A percentile compares a stretch with the other conserved stretches of the same genome.
Evolutionary conservation across 2,329 filamentous ascomycete genomes (phyloP).

Genomic region (Penicillium sp.): DNA sequence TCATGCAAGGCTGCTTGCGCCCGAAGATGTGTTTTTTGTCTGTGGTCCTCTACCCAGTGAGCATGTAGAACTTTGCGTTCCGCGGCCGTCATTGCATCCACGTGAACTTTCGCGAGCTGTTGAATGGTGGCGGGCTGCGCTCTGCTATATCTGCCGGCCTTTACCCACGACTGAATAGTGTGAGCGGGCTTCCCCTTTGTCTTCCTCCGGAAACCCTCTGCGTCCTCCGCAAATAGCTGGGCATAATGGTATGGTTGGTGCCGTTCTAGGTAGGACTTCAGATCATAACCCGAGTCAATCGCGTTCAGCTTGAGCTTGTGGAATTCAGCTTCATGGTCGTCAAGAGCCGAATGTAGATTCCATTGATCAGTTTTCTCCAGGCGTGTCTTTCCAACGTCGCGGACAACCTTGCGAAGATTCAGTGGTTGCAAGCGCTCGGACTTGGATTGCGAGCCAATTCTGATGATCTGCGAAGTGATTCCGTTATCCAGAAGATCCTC

Average conservation of each 20-base stretch:
- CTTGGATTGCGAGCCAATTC: conserved; percentile 65
- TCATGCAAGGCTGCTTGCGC: conserved; percentile 9
- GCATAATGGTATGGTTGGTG: not conserved
- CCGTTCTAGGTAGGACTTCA: not conserved
- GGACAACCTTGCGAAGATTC: conserved; percentile 52
- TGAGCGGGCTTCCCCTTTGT: not conserved
- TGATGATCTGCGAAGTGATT: conserved; percentile 55
- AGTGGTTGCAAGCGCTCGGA: conserved; percentile 56
- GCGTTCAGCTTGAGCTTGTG: not conserved
- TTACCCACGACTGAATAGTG: conserved; percentile 29
- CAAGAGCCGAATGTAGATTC: not conserved
- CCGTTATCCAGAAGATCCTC: conserved; percentile 58
- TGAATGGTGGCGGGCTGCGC: conserved; percentile 13
- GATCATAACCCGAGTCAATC: not conserved
- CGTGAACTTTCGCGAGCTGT: conserved; percentile 14
- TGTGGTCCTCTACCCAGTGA: conserved; percentile 34
- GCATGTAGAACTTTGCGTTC: conserved; percentile 33
- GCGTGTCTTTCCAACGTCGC: conserved; percentile 31
- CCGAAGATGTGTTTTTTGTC: not conserved
- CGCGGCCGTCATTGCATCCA: conserved; percentile 28
- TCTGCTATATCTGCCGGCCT: conserved; percentile 9
- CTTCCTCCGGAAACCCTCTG: not conserved
- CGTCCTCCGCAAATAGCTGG: conserved; percentile 14
- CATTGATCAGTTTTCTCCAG: not conserved
- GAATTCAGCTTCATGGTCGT: not conserved